Evolutionary conservation across 2,329 filamentous ascomycete genomes (phyloP), one percentile per base, ranked within the genome.

Genomic region (Talaromyces islandicus): DNA sequence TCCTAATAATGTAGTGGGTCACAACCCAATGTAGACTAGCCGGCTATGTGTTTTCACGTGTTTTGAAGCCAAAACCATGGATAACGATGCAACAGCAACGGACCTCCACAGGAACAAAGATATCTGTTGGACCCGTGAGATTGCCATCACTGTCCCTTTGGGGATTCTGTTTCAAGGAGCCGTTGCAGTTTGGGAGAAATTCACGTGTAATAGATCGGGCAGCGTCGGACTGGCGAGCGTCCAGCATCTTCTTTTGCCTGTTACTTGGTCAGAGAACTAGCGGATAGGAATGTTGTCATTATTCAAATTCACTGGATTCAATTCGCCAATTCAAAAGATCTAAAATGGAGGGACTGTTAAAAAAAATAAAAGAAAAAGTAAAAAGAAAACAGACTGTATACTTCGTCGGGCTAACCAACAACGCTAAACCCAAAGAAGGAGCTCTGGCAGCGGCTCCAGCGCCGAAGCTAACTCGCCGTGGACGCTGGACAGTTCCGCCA

Each of bases 371-470:
- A 27, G 6, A 43, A 14, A 19, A 24, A 11, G 0, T 21, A 14
- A 19, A 24, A 11, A 43, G n/a, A 19, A 24, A 11, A 1, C 17
- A 46, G n/a, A 12, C 5, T 46, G 11, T 46, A 46, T 46, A 46
- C 43, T 46, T 46, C 43, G 21, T 7, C 19, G 11, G 43, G 24
- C 43, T 19, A 14, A 21, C 19, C 21, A 7, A 24, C 4, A 19
- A 24, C 43, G 43, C 68, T 70, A 70, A 64, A 46, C 68, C 64
- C 32, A 50, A 66, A 64, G 21, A 61, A 65, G 68, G 60, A 70
- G 67, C 62, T 59, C 63, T 63, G 66, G 64, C 65, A 62, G 64
- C 64, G 65, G 54, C 43, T 46, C 43, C 43, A n/a, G 58, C 54
- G n/a, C 63, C 59, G 57, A 43, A 46, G 41, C 55, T 46, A 62